phyloP scores from a whole-genome alignment of 208 protist species.

The Leishmania braziliensis region DNA sequence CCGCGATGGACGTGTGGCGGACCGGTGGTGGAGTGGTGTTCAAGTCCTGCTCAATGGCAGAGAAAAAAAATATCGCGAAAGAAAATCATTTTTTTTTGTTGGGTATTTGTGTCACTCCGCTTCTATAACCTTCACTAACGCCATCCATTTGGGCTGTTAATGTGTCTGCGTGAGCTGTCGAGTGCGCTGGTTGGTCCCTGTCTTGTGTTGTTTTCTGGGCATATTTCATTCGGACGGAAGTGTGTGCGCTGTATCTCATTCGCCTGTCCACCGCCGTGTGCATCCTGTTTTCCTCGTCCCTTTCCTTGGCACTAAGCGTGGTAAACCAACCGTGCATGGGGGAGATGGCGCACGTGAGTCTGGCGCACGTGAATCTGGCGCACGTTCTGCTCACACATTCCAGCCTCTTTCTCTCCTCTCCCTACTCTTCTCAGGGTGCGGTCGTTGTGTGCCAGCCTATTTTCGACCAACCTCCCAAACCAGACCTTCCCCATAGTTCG shows the following conservation, averaged over 20 bases:
- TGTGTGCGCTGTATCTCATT: no score
- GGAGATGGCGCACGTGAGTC: not conserved
- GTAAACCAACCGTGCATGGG: not conserved
- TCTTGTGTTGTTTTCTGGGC: not conserved
- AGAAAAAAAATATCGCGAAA: no score
- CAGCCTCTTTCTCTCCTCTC: not conserved
- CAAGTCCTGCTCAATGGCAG: no score
- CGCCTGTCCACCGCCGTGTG: not conserved
- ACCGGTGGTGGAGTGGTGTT: no score
- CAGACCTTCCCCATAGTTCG: not conserved
- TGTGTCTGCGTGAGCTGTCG: no score
- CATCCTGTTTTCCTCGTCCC: not conserved
- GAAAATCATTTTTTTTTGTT: not conserved
- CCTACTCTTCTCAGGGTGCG: not conserved
- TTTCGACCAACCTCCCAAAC: not conserved
- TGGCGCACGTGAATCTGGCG: no score
- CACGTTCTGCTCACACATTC: not conserved
- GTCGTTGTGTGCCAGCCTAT: not conserved
- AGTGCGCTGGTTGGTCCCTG: no score
- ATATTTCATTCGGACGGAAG: not conserved
- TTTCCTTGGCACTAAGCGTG: not conserved
- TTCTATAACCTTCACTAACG: no score
- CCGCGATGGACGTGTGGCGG: not conserved
- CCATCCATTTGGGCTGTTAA: no score
- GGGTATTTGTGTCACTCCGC: no score